phyloP scores from a whole-genome alignment of 164 flowering plant species.

The Magnolia changhungtana region DNA sequence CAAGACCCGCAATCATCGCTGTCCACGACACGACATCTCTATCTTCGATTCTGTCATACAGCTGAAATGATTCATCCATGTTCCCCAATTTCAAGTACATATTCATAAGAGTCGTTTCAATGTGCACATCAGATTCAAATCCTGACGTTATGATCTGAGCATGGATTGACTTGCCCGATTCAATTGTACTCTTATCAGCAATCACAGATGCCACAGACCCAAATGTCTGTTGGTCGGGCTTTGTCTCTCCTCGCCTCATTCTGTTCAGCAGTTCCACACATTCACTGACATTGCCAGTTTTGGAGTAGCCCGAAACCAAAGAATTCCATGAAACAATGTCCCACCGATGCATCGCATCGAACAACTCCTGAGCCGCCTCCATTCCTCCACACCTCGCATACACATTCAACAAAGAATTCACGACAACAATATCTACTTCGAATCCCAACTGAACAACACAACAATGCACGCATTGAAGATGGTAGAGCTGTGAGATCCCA shows the following conservation, averaged over 20 bases:
- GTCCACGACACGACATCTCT: conserved; percentile 72
- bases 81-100: conserved; percentile 61
- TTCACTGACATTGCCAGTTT: conserved; percentile 37
- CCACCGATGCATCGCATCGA: conserved; percentile 44
- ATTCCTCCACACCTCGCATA: conserved; percentile 57
- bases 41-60: conserved; percentile 36
- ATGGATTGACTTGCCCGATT: conserved; percentile 52
- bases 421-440: conserved; percentile 32
- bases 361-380: conserved; percentile 45
- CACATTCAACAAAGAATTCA: conserved; percentile 57
- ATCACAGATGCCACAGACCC: conserved; percentile 40
- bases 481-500: conserved; percentile 37
- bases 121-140: conserved; percentile 35
- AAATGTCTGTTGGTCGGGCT: conserved; percentile 61
- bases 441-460: conserved; percentile 45
- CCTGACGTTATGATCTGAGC: conserved; percentile 54
- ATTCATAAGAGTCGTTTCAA: conserved; percentile 50
- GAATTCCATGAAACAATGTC: conserved; percentile 85
- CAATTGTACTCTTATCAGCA: conserved; percentile 27
- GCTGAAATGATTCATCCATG: conserved; percentile 32
- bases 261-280: conserved; percentile 35
- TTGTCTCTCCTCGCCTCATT: conserved; percentile 43
- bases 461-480: conserved; percentile 50
- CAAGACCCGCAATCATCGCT: conserved; percentile 72
- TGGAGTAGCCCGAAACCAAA: conserved; percentile 52